Conservation (phyloP, 1,284 basidiomycete genomes). For the Ustilago tritici region DNA sequence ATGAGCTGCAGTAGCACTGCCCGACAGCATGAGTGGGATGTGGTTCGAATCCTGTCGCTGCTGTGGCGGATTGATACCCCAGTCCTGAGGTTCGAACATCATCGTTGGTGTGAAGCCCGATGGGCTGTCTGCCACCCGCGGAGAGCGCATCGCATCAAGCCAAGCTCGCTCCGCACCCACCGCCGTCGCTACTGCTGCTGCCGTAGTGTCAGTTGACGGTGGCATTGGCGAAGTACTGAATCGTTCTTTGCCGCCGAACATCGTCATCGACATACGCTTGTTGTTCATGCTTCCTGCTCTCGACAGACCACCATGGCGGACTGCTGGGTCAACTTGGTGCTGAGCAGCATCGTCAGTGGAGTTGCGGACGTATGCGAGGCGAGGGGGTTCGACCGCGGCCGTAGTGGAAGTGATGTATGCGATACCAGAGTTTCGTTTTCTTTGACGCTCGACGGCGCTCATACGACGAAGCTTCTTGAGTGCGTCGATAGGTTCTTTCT, state of each 20-base stretch:
- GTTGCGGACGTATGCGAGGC: constrained; percentile 25
- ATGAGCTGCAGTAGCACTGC: constrained; percentile 11
- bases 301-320: constrained; percentile 26
- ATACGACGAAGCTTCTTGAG: constrained; percentile 44
- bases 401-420: constrained; percentile 40
- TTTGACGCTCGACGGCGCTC: constrained; percentile 48
- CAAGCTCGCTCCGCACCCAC: constrained; percentile 24
- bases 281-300: constrained; percentile 22
- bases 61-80: constrained; percentile 15
- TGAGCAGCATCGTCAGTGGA: constrained; percentile 3
- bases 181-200: constrained; percentile 12
- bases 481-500: constrained; percentile 42
- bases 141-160: constrained; percentile 51
- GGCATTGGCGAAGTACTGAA: constrained; percentile 9
- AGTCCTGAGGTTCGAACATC: constrained; percentile 48
- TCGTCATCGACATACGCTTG: constrained; percentile 40
- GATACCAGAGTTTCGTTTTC: constrained; percentile 47
- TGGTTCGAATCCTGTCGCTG: constrained; percentile 12
- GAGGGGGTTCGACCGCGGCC: constrained; percentile 13
- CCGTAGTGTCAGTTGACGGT: constrained; percentile 4
- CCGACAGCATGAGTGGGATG: constrained; percentile 40
- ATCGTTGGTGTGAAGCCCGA: constrained; percentile 52
- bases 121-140: constrained; percentile 45
- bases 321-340: constrained; percentile 3
- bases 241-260: constrained; percentile 48